These are phyloP conservation scores for Pulveroboletus sp. DNA, from an alignment of 1,284 basidiomycete genomes.

Conservation along the genomic window DNA sequence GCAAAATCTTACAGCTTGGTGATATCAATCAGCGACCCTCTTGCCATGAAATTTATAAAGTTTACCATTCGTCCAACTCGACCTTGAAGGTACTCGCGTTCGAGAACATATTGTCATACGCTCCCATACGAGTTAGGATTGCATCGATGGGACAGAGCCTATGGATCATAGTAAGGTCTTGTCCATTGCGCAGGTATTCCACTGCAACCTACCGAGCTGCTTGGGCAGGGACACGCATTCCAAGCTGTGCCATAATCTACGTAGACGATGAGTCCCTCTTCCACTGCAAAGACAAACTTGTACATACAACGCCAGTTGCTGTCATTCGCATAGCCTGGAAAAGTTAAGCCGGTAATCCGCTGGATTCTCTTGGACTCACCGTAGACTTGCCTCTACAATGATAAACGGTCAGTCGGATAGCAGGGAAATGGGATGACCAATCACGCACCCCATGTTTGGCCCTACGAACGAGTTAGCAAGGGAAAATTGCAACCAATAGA, in stretches of 20 bases:
- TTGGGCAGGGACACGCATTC: constrained; percentile 94
- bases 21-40: no score
- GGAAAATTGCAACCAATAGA: not conserved
- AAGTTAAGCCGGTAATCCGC: constrained; percentile 6
- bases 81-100: constrained; percentile 96
- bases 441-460: constrained; percentile 86
- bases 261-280: constrained; percentile 9
- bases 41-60: no score
- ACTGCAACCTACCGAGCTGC: constrained; percentile 62
- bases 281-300: not conserved
- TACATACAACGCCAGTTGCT: constrained; percentile 79
- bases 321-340: constrained; percentile 89
- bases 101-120: constrained; percentile 97
- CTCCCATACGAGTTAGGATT: constrained; percentile 98
- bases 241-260: constrained; percentile 94
- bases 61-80: constrained; percentile 90
- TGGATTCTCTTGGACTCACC: constrained; percentile 41
- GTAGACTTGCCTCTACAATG: constrained; percentile 78
- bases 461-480: constrained; percentile 42
- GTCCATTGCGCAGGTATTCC: not conserved
- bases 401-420: not conserved
- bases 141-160: constrained; percentile 89
- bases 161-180: not conserved
- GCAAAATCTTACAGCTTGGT: constrained; percentile 90
- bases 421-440: not conserved